Percentiles rank a stretch among this genome's conserved stretches.
These are phyloP conservation scores for Tetrahymena malaccensis DNA, from an alignment of 73 alveolate genomes.

Conservation along the genomic window DNA sequence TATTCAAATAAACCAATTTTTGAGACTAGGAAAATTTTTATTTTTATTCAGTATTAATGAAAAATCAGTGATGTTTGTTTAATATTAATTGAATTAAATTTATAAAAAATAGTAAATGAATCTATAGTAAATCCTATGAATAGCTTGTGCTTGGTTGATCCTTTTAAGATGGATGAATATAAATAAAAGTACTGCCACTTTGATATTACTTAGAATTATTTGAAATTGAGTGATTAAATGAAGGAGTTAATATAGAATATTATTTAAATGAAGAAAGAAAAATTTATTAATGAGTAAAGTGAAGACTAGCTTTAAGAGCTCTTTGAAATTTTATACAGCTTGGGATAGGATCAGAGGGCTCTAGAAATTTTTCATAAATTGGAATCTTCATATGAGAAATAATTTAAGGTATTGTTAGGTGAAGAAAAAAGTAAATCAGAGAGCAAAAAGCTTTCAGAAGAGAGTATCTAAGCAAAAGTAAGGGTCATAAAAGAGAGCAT, in stretches of 20 bases:
- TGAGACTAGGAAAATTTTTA: too few relatives aligned
- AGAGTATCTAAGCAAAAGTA: neutral
- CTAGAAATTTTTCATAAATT: neutral
- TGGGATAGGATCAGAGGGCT: neutral
- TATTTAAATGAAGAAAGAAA: neutral
- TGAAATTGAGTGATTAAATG: neutral
- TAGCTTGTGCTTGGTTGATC: neutral
- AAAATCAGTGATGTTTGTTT: neutral
- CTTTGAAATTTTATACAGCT: neutral
- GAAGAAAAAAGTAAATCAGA: neutral
- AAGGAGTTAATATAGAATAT: neutral
- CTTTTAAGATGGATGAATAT: neutral
- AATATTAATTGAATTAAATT: too few relatives aligned
- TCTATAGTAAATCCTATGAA: neutral
- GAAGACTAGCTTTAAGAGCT: neutral
- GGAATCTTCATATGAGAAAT: neutral
- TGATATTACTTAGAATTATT: neutral
- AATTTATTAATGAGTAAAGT: neutral
- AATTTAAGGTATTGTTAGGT: neutral
- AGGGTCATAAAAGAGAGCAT: neutral
- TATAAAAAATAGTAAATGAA: neutral
- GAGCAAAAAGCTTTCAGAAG: neutral
- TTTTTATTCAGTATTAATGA: too few relatives aligned
- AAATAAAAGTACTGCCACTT: neutral
- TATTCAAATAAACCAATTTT: too few relatives aligned